Conservation (phyloP, 768 basidiomycete species). For the Tubosaeta sp. region DNA sequence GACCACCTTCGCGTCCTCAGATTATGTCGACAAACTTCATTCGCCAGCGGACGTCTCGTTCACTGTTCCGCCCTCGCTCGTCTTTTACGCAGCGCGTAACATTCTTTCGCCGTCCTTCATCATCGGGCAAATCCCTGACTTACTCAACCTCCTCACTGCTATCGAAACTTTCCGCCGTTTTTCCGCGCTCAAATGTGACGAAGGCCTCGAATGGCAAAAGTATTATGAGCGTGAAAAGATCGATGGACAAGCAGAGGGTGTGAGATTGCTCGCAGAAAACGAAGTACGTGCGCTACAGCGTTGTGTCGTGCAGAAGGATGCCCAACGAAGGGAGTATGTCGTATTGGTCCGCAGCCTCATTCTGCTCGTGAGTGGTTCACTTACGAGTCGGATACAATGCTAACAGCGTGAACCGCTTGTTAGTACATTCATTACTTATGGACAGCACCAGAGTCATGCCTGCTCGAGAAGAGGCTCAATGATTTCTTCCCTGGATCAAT, state of each 20-base stretch:
- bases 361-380: slow-evolving; percentile 12
- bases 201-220: slow-evolving; percentile 25
- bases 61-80: slow-evolving; percentile 10
- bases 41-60: background rate
- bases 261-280: slow-evolving; percentile 16
- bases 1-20: slow-evolving; percentile 6
- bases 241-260: slow-evolving; percentile 2
- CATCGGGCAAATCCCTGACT: slow-evolving; percentile 28
- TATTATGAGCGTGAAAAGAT: slow-evolving; percentile 16
- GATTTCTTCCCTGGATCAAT: slow-evolving; percentile 30
- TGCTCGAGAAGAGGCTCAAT: slow-evolving; percentile 17
- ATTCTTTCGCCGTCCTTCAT: slow-evolving; percentile 28
- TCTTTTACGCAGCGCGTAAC: slow-evolving; percentile 28
- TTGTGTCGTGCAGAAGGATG: slow-evolving; percentile 12
- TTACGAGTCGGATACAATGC: background rate
- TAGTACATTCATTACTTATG: slow-evolving; percentile 29
- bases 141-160: slow-evolving; percentile 21
- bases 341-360: slow-evolving; percentile 19
- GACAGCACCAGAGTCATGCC: slow-evolving; percentile 26
- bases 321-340: slow-evolving; percentile 21
- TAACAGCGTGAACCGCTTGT: background rate
- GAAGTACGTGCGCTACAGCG: slow-evolving; percentile 12
- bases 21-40: slow-evolving; percentile 2
- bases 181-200: slow-evolving; percentile 11
- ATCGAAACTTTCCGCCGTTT: slow-evolving; percentile 24